Base-by-base conservation (phyloP, 1,284 basidiomycete species). In the Mycocalia duriaeana region DNA sequence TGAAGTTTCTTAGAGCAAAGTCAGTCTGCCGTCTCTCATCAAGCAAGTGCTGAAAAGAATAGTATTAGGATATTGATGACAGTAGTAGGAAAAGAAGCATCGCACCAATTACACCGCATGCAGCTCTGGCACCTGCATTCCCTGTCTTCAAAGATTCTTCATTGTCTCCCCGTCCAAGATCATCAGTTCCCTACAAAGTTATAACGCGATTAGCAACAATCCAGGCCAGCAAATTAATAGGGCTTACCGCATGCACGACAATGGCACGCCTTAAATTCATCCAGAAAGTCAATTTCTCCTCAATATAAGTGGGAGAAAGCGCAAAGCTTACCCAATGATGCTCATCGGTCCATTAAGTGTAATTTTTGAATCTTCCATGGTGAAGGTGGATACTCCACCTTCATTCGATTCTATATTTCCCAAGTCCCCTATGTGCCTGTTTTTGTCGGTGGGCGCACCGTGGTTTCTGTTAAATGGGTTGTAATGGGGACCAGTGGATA, bases 381-480 rank as follows among this genome's bases (percentile, higher is more conserved):
- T 71, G 59, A 91, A 71, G 20, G 61, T 65, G 19, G 81, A 83
- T 25, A 69, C 70, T 37, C 89, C 89, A 42, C 67, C 59, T 14
- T 63, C 67, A 60, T 91, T 77, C 47, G 78, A 76, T 57, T 75
- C 58, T 58, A 91, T 79, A 63, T 91, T 85, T 31, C 88, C 89
- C 50, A 91, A 66, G 61, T 92, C 89, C 14, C 89, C 89, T 22
- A 85, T 77, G 64, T 91, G 89, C 52, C 88, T 73, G 50, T 72
- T 70, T 1, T 57, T 38, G 59, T 80, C 79, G 9, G 64, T 62
- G 19, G 78, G 85, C 4, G 73, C 81, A 47, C 88, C 88, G 57
- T 91, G 89, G 26, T 69, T 77, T 57, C 75, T 73, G 25, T 66
- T 70, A 60, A 74, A 75, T 0, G 87, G 87, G 68, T 91, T 91